These are phyloP conservation scores for Vigna hirtella DNA, from an alignment of 306 rosid species.

Conservation along the genomic window DNA sequence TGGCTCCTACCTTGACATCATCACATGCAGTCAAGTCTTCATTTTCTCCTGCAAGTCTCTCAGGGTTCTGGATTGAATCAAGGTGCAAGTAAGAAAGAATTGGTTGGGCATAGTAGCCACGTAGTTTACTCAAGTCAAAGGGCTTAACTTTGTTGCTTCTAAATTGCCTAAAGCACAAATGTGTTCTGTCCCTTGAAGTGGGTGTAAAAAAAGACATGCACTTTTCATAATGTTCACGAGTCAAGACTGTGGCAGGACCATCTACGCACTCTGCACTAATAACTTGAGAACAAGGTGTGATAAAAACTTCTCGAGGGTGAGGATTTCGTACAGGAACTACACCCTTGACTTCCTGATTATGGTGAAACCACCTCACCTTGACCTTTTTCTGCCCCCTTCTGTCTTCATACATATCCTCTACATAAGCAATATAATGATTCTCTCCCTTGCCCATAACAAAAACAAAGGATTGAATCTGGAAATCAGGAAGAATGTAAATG, in stretches of 20 bases:
- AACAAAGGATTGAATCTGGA: conserved; percentile 89
- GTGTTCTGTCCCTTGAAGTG: conserved; percentile 66
- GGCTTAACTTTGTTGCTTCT: conserved; percentile 88
- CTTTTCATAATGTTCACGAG: conserved; percentile 81
- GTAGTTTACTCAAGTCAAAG: conserved; percentile 85
- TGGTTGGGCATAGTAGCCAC: conserved; percentile 83
- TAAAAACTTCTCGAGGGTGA: conserved; percentile 94
- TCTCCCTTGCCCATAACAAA: conserved; percentile 98
- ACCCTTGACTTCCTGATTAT: conserved; percentile 91
- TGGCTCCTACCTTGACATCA: conserved; percentile 63
- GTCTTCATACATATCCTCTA: conserved; percentile 99
- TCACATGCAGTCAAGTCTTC: conserved; percentile 63
- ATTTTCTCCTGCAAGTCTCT: conserved; percentile 64
- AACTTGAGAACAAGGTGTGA: conserved; percentile 89
- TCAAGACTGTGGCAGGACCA: conserved; percentile 88
- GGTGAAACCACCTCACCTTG: conserved; percentile 98
- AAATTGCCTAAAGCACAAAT: conserved; percentile 88
- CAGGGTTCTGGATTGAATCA: conserved; percentile 52
- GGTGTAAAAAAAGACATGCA: conserved; percentile 69
- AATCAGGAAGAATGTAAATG: conserved; percentile 43
- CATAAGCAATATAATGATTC: conserved; percentile 83
- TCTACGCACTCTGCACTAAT: conserved; percentile 98
- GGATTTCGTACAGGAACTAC: conserved; percentile 70
- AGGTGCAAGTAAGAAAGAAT: conserved; percentile 78
- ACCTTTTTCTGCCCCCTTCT: conserved; percentile 92